Evolutionary conservation across 495 filamentous ascomycete species (phyloP).

Genomic region (Annulohypoxylon moriforme): DNA sequence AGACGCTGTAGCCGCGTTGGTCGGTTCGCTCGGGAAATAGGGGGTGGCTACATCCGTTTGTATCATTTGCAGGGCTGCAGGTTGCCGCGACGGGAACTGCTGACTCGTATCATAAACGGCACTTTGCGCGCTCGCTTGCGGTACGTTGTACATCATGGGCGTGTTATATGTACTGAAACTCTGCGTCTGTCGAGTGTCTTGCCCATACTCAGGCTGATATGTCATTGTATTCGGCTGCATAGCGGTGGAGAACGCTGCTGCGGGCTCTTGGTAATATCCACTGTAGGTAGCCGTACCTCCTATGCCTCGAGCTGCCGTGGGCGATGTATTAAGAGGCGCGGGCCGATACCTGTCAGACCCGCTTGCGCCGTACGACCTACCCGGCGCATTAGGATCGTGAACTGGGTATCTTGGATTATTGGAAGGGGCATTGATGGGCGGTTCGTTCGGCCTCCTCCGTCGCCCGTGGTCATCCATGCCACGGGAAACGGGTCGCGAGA

Average conservation of each 20-base stretch:
- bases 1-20: slow-evolving; percentile 69
- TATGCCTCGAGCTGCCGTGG: slow-evolving; percentile 54
- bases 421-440: slow-evolving; percentile 58
- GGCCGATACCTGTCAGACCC: slow-evolving; percentile 62
- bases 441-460: slow-evolving; percentile 77
- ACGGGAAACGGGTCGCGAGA: slow-evolving; percentile 56
- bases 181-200: slow-evolving; percentile 63
- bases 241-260: slow-evolving; percentile 60
- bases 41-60: slow-evolving; percentile 72
- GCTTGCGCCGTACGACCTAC: slow-evolving; percentile 55
- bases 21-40: slow-evolving; percentile 82
- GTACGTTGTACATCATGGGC: slow-evolving; percentile 83
- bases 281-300: slow-evolving; percentile 63
- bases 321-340: slow-evolving; percentile 57
- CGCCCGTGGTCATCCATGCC: slow-evolving; percentile 79
- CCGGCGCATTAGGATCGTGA: slow-evolving; percentile 56
- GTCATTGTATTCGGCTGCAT: slow-evolving; percentile 62
- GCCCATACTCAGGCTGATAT: slow-evolving; percentile 66
- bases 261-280: slow-evolving; percentile 66
- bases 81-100: slow-evolving; percentile 82
- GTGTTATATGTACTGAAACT: slow-evolving; percentile 61
- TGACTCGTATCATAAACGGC: slow-evolving; percentile 81
- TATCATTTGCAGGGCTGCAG: slow-evolving; percentile 84
- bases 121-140: slow-evolving; percentile 72
- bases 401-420: slow-evolving; percentile 59